Base-by-base conservation (phyloP, 768 basidiomycete genomes). In the Leccinum variicolor region DNA sequence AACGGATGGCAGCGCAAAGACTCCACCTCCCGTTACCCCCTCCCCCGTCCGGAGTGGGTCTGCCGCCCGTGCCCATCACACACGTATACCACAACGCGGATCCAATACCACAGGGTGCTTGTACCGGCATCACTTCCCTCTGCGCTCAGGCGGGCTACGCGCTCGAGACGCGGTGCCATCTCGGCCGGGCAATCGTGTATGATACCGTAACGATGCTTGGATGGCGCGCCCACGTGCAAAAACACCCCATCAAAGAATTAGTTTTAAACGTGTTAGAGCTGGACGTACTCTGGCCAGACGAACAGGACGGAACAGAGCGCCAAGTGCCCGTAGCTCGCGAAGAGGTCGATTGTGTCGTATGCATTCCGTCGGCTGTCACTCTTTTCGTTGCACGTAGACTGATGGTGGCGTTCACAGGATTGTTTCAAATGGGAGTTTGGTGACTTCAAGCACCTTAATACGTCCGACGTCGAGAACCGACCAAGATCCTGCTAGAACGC, bases 351-450 rank as follows among this genome's bases (percentile, higher is more conserved):
- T 92, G 90, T 67, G 70, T 84, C 33, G 89, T 83, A 58, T 64
- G 81, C 67, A 33, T 34, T 50, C 14, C 46, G 21, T 34, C 36
- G 6, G 46, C 17, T 13, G 46, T n/a, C 46, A 13, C 25, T 43
- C 26, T 3, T 4, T n/a, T 11, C 14, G 3, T 21, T 29, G 8
- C 52, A 10, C n/a, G 8, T 47, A 28, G 23, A 28, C 51, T 61
- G 34, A 50, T 29, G 41, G 31, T 19, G 52, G 28, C 47, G n/a
- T 49, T 56, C 58, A 8, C 63, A 90, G 89, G 89, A 90, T 56
- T 90, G 89, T 71, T 86, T 75, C 71, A 87, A 86, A 64, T 90
- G 89, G 89, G 84, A 88, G 57, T 91, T 89, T 54, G 79, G 81
- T 7, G 68, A 78, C 52, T 81, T 74, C 72, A 75, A 77, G 59